phyloP scores from a whole-genome alignment of 306 rosid species.

The Hippophae gyantsensis region DNA sequence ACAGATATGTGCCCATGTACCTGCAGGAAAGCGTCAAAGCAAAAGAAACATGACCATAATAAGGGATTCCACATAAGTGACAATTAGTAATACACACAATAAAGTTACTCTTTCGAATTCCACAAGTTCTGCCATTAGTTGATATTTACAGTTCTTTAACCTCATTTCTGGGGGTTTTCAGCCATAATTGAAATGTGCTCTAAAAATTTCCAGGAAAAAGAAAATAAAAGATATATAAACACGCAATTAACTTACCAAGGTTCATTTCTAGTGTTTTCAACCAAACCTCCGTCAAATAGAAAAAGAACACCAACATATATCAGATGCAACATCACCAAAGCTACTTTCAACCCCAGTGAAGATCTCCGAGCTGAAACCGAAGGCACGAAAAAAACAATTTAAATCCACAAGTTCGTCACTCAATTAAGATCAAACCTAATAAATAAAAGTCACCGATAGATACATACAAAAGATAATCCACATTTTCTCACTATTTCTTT shows the following conservation, averaged over 20 bases:
- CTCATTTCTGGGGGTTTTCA: neutral
- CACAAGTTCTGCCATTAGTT: neutral
- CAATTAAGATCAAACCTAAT: too few relatives aligned
- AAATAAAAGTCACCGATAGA: too few relatives aligned
- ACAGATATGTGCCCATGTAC: conserved; percentile 56
- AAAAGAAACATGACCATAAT: neutral
- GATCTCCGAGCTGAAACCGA: conserved; percentile 72
- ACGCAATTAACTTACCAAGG: conserved; percentile 50
- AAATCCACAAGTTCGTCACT: neutral
- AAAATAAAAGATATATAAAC: neutral
- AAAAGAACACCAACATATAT: conserved; percentile 58
- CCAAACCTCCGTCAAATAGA: conserved; percentile 61
- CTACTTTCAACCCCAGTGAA: conserved; percentile 57
- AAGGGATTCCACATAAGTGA: conserved; percentile 10
- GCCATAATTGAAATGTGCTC: conserved; percentile 1
- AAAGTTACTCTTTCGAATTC: neutral
- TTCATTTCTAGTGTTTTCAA: conserved; percentile 54
- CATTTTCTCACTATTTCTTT: neutral
- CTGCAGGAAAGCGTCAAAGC: conserved; percentile 35
- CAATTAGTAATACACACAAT: neutral
- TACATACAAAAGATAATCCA: neutral
- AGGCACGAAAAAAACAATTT: conserved; percentile 9
- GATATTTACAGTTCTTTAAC: neutral
- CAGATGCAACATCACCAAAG: conserved; percentile 62
- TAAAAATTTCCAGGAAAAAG: neutral